Percentiles rank a stretch among this genome's conserved stretches.
Evolutionary conservation across 2,329 filamentous ascomycete genomes (phyloP).

Genomic region (Penicillium rolfsii): DNA sequence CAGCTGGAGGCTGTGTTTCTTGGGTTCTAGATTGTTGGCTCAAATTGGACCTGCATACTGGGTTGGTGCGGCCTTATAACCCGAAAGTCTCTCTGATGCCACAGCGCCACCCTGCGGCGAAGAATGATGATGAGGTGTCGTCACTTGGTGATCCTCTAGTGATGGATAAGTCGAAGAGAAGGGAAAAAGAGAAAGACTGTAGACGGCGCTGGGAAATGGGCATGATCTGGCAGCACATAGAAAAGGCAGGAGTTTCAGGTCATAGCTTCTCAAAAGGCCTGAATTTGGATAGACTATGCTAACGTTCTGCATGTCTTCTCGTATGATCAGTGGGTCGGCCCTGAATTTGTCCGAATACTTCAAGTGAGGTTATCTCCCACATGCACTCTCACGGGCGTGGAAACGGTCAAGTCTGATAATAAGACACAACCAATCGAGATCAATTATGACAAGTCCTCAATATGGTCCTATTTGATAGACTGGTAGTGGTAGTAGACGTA

Average conservation of each 20-base stretch:
- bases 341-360: no score
- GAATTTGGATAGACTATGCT: no score
- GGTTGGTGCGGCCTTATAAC: neutral
- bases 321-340: no score
- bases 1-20: neutral
- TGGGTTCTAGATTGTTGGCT: neutral
- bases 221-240: neutral
- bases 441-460: no score
- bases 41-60: neutral
- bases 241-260: no score
- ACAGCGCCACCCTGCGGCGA: neutral
- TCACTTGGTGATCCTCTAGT: neutral
- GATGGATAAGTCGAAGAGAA: neutral
- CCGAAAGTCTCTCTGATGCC: neutral
- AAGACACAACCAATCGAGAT: no score
- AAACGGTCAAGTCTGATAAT: no score
- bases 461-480: no score
- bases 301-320: no score
- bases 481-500: neutral
- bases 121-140: constrained; percentile 2
- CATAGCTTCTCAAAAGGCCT: no score
- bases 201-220: neutral
- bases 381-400: no score
- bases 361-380: no score
- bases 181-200: neutral